phyloP scores from a whole-genome alignment of 2,329 filamentous ascomycete genomes.

The Calonectria pseudoturangicola region DNA sequence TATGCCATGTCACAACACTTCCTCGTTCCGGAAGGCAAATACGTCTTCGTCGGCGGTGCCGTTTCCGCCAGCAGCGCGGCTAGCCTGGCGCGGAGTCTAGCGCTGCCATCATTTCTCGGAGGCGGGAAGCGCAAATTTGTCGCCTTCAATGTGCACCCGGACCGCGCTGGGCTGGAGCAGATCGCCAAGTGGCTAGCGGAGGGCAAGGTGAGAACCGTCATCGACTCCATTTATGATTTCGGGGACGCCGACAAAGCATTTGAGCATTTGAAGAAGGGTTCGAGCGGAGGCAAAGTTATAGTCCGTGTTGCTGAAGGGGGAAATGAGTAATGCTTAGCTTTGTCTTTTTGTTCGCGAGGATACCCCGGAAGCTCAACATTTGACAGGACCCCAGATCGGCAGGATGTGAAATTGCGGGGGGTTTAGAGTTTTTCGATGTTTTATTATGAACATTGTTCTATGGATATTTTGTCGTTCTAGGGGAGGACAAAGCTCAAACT shows the following conservation, averaged over 20 bases:
- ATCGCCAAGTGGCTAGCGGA: conserved; percentile 74
- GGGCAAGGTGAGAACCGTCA: conserved; percentile 73
- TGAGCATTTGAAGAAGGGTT: conserved; percentile 74
- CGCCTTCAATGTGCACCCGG: conserved; percentile 62
- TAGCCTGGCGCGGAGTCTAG: conserved; percentile 51
- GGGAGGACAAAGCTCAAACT: too few relatives aligned
- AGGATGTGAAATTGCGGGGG: background rate
- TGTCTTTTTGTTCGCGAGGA: conserved; percentile 21
- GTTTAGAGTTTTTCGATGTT: background rate
- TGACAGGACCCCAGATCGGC: background rate
- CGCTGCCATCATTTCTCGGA: conserved; percentile 61
- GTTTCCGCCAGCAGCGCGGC: conserved; percentile 52
- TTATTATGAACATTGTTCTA: too few relatives aligned
- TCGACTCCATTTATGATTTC: conserved; percentile 74
- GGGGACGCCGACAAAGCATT: conserved; percentile 74
- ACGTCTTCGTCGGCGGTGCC: conserved; percentile 69
- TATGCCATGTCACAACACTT: conserved; percentile 72
- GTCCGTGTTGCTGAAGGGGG: conserved; percentile 50
- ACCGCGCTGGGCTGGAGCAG: conserved; percentile 67
- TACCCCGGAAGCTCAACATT: conserved; percentile 20
- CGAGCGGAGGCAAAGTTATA: conserved; percentile 78
- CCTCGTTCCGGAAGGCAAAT: conserved; percentile 68
- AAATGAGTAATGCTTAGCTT: conserved; percentile 13
- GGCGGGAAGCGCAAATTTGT: conserved; percentile 65
- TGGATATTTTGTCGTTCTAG: too few relatives aligned